A percentile compares a stretch with the other conserved stretches of the same genome.
Conservation (phyloP, 768 basidiomycete species). For the Candolleomyces efflorescens region DNA sequence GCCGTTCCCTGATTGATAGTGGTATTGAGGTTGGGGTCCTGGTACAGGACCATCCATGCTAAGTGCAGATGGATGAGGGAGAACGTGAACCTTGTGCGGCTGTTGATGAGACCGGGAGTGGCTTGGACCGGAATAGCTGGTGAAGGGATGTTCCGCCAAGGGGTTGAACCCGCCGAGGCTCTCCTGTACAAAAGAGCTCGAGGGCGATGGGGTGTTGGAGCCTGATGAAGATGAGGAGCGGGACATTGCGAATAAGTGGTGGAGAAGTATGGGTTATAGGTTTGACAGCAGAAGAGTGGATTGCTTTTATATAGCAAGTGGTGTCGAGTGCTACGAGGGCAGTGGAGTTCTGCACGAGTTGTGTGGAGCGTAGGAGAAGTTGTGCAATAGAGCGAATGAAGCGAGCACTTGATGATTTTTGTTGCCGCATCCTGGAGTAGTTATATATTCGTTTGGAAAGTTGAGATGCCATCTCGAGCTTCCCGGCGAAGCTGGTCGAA, state of each 20-base stretch:
- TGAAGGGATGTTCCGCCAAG: conserved; percentile 9
- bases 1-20: neutral
- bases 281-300: neutral
- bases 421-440: neutral
- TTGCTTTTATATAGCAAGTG: neutral
- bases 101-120: neutral
- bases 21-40: neutral
- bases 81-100: neutral
- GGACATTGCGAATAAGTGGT: neutral
- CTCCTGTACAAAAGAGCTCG: neutral
- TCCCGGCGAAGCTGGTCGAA: conserved; percentile 1
- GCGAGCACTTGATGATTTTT: neutral
- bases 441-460: neutral
- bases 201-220: conserved; percentile 8
- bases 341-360: neutral
- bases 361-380: conserved; percentile 1
- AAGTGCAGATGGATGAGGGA: conserved; percentile 8
- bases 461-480: neutral
- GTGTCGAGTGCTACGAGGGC: neutral
- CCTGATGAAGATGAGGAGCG: conserved; percentile 2
- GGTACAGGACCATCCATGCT: conserved; percentile 2
- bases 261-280: neutral
- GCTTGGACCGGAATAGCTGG: conserved; percentile 9
- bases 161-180: neutral
- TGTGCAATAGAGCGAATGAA: neutral